Percentiles rank a stretch among this genome's conserved stretches.
phyloP scores from a whole-genome alignment of 2,329 filamentous ascomycete genomes.

The Sclerotinia nivalis region DNA sequence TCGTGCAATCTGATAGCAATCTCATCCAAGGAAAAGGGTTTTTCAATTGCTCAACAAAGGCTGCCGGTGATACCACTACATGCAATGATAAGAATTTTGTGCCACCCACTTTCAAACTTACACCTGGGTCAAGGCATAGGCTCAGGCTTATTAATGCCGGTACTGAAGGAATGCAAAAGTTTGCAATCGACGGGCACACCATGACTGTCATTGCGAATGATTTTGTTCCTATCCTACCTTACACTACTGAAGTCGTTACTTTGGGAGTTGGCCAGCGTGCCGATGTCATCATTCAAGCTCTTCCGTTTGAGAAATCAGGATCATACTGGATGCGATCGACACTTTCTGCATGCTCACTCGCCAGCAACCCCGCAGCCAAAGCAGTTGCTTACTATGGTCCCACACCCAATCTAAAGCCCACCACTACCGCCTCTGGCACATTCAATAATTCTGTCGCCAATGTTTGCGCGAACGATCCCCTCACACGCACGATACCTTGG shows the following conservation, averaged over 20 bases:
- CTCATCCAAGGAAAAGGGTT: conserved; percentile 38
- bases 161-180: conserved; percentile 48
- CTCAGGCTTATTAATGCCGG: conserved; percentile 51
- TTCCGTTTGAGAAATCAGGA: conserved; percentile 41
- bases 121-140: conserved; percentile 46
- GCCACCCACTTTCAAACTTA: conserved; percentile 42
- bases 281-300: conserved; percentile 47
- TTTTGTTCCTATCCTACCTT: conserved; percentile 59
- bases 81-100: conserved; percentile 29
- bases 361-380: conserved; percentile 51
- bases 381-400: conserved; percentile 65
- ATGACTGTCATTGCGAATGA: conserved; percentile 67
- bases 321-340: conserved; percentile 59
- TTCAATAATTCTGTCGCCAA: conserved; percentile 24
- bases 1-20: conserved; percentile 37
- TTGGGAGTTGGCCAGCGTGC: conserved; percentile 47
- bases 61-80: conserved; percentile 10
- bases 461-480: conserved; percentile 30
- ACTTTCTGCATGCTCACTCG: conserved; percentile 46
- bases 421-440: conserved; percentile 29
- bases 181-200: conserved; percentile 51
- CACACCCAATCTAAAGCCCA: conserved; percentile 18
- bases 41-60: conserved; percentile 30
- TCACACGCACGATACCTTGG: conserved; percentile 31
- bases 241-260: conserved; percentile 50